Base-by-base conservation (phyloP, 306 rosid genomes). In the Medicago lupulina region DNA sequence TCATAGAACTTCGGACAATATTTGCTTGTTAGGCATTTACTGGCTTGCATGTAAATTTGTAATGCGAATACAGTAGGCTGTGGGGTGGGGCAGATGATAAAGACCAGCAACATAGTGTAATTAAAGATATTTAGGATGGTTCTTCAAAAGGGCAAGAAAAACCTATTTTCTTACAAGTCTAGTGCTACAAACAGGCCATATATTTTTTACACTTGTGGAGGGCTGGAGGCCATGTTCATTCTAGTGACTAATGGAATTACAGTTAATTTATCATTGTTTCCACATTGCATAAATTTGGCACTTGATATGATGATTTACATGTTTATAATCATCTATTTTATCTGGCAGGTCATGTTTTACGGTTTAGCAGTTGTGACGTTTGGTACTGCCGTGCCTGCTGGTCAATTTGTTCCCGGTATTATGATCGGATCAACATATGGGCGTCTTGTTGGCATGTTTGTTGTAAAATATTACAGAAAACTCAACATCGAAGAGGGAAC, bases 401-500 rank as follows among this genome's bases (percentile, higher is more conserved):
- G 97, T 77, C 97, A 95, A 72, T 95, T 95, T 86, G 98, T 95
- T 79, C 98, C 98, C 63, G 96, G 97, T 79, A 95, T 95, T 76
- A 92, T 92, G 97, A 92, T 90, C 75, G 98, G 98, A 76, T 95
- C 96, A 51, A 95, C 98, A 3, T 95, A 92, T 83, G 97, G 97
- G 65, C 97, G 98, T 70, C 96, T 95, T 73, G 97, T 95, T 44
- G 98, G 97, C 83, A 95, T 89, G 89, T 82, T 90, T 80, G 97
- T 95, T 60, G 98, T 95, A 75, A 92, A 79, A 78, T 81, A 87
- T 87, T 92, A 90, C 88, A 84, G 82, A 88, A 92, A 89, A 88
- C 97, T 87, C 80, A 90, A 85, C 85, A 92, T 92, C 74, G 98
- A 95, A 89, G 97, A 95, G 89, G 98, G 98, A 82, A 95, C 98